Base-by-base conservation (phyloP, 257 asterid genomes). In the Leptodermis oblonga region DNA sequence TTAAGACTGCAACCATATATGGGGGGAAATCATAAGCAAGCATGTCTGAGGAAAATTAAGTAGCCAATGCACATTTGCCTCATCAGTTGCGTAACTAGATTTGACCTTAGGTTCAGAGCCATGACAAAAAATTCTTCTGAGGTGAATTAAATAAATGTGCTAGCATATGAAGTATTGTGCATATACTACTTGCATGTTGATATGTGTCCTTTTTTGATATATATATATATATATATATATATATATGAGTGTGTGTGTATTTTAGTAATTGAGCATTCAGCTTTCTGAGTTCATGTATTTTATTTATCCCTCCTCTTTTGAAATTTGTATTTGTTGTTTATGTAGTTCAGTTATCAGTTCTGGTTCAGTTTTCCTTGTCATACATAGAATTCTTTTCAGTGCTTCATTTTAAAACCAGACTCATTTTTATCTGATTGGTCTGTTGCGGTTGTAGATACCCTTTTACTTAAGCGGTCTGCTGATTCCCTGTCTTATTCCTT, bases 401-500 rank as follows among this genome's bases (percentile, higher is more conserved):
- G 20, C 42, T 66, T n/a, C 45, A 48, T 0, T 64, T 66, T 66
- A 17, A 3, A 5, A 7, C 37, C 15, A 64, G 4, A 18, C 37
- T 70, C 39, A 25, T 10, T 62, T 48, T 36, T 25, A 17, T 59
- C 9, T 30, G 6, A 37, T 3, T 13, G 12, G 0, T 20, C 28
- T 45, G 45, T 42, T 41, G 65, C 20, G 68, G 5, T 18, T 23
- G 31, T 41, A 46, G 41, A 56, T 14, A n/a, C 68, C 14, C 26
- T 18, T 20, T 7, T 25, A 70, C 51, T 62, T 25, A 28, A 45
- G 45, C 11, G n/a, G 15, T 42, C 31, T 43, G n/a, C 62, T 69
- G 41, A 60, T 74, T 66, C 59, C 20, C 60, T 42, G 39, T 39
- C 30, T 39, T 33, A n/a, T 62, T 70, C 56, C 52, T 34, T 9